Evolutionary conservation across 2,329 filamentous ascomycete genomes (phyloP).

Genomic region (Coccinonectria pachysandricola): DNA sequence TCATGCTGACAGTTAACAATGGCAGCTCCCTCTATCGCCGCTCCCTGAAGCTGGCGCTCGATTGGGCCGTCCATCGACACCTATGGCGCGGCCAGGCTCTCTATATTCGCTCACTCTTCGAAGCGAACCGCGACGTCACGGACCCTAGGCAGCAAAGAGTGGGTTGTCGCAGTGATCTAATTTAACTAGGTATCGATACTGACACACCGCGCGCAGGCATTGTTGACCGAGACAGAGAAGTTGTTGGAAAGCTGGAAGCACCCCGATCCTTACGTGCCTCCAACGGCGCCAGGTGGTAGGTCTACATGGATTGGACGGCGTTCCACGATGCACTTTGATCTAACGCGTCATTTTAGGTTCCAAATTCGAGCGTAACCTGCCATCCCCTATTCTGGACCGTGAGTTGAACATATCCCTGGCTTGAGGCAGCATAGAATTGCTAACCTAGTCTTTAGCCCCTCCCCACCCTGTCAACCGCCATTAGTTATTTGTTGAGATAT

Average conservation of each 20-base stretch:
- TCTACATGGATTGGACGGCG: too few relatives aligned
- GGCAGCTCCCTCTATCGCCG: slow-evolving; percentile 73
- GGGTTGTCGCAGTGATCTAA: slow-evolving; percentile 23
- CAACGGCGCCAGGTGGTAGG: slow-evolving; percentile 87
- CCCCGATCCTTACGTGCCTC: slow-evolving; percentile 82
- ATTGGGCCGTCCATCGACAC: slow-evolving; percentile 89
- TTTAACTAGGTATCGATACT: slow-evolving; percentile 1
- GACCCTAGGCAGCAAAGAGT: slow-evolving; percentile 84
- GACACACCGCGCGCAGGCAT: slow-evolving; percentile 41
- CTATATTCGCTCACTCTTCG: slow-evolving; percentile 91
- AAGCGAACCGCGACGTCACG: slow-evolving; percentile 77
- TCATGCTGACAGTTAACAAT: slow-evolving; percentile 9
- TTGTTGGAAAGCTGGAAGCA: slow-evolving; percentile 93
- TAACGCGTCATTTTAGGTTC: too few relatives aligned
- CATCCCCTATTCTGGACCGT: slow-evolving; percentile 71
- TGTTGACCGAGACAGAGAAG: slow-evolving; percentile 81
- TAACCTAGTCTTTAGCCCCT: slow-evolving; percentile 16
- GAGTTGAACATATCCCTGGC: slow-evolving; percentile 34
- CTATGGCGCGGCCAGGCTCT: slow-evolving; percentile 93
- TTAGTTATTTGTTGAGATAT: too few relatives aligned
- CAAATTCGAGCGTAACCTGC: slow-evolving; percentile 92
- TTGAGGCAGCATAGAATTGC: too few relatives aligned
- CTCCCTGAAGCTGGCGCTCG: slow-evolving; percentile 82
- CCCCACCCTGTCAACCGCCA: slow-evolving; percentile 18
- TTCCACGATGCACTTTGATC: too few relatives aligned